Conservation (phyloP, 2,329 filamentous ascomycete genomes). For the Cladosporium sp. region DNA sequence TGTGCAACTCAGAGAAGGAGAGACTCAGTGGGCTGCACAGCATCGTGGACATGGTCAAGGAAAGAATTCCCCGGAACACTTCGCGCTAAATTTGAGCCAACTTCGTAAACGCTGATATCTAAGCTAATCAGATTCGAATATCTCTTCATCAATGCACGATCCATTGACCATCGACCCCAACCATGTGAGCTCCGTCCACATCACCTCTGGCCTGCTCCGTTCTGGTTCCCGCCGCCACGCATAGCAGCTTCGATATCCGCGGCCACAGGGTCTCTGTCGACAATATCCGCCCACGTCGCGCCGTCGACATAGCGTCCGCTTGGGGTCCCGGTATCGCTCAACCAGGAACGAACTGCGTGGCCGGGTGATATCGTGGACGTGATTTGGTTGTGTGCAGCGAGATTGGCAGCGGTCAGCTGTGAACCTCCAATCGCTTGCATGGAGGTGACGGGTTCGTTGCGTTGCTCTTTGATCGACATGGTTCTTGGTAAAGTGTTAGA, state of each 20-base stretch:
- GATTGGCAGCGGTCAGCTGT: neutral
- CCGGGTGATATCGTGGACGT: neutral
- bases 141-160: neutral
- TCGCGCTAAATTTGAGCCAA: neutral
- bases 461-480: neutral
- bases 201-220: neutral
- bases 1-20: slow-evolving; percentile 50
- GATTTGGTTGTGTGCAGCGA: neutral
- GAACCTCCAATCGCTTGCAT: neutral
- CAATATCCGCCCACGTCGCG: neutral
- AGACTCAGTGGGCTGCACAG: slow-evolving; percentile 49
- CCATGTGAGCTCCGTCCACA: neutral
- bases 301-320: neutral
- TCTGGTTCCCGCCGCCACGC: neutral
- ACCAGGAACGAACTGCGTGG: neutral
- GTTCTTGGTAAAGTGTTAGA: neutral
- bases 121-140: neutral
- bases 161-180: neutral
- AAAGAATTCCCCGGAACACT: slow-evolving; percentile 23
- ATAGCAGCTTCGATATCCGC: neutral
- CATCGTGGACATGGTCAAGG: slow-evolving; percentile 42
- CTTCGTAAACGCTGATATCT: neutral
- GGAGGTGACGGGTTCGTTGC: neutral
- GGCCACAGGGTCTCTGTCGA: neutral
- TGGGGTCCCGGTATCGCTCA: neutral